Base-by-base conservation (phyloP, 352 stramenopile genomes). In the Globisporangium barbulae region DNA sequence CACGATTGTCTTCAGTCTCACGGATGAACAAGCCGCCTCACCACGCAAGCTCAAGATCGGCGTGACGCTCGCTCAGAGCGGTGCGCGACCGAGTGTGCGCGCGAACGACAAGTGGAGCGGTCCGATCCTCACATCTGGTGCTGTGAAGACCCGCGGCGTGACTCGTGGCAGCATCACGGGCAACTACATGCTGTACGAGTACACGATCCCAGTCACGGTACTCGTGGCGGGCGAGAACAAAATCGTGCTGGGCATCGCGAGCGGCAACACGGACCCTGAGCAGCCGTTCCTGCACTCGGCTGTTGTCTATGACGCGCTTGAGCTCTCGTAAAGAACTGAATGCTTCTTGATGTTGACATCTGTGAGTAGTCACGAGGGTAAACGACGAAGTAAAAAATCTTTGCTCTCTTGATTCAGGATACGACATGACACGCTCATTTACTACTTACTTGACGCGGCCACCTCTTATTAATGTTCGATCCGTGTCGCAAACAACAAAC, bases 101-200 rank as follows among this genome's bases (percentile, higher is more conserved):
- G 74, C 76, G 44, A 85, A 85, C 66, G 59, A 65, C 39, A 80
- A 82, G 53, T 87, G 71, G 64, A 74, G 9, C 17, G 68, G 63
- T 0, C 76, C 75, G 28, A 57, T 73, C 10, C 66, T 59, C 17
- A 71, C 52, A 0, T 76, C 74, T 0, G 68, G 61, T 2, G 77
- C 67, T 6, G 71, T 83, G 13, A 81, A 75, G 55, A 83, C 73
- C 0, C 78, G 78, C 5, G 78, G 78, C 19, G 55, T 86, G 17
- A 86, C 78, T 21, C 73, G 75, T 6, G 78, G 78, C 31, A 66
- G 75, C 30, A 82, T 63, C 25, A 15, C 64, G 25, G 78, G 75
- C 37, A 82, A 83, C 64, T 86, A 84, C 66, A 74, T 78, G 60
- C 41, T 78, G 28, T 83, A 87, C 62, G 63, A 83, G 57, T 83